Evolutionary conservation across 2,329 filamentous ascomycete species (phyloP), one percentile per base, ranked within the genome.

Genomic region (Mariannaea elegans): DNA sequence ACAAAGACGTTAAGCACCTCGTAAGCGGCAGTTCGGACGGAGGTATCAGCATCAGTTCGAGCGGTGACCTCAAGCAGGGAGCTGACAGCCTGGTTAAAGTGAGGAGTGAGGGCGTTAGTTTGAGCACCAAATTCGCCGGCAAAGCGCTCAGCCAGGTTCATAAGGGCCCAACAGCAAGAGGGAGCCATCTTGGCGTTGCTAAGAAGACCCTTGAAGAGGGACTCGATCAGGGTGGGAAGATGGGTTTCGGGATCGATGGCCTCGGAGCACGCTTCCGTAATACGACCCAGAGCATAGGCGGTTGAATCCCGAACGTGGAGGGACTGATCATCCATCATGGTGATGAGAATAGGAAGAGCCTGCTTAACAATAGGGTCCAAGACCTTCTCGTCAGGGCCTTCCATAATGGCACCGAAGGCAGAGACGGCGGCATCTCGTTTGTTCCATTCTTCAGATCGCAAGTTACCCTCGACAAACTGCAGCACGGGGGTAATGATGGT

Each of bases 101-200:
- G 93, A 63, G 90, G 88, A 2, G 94, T 97, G 48, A 99, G 83
- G 41, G 93, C 86, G 80, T 98, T 99, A 70, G 90, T 82, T 39
- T 82, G 71, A 61, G 89, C 90, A 48, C 92, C 92, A 56, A 89
- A 85, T 55, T 97, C 94, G 58, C 93, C 93, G 27, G 93, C 92
- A 75, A 98, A 99, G 62, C 94, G 90, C 75, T 99, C 95, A 10
- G 95, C 94, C 74, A 99, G 82, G 80, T 98, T 99, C 92, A 99
- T 98, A 67, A 99, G 81, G 29, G 95, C 94, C 95, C 96, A 97
- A 82, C 95, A 99, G 87, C 95, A 98, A 27, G 95, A 99, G 55
- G 93, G 89, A 29, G 94, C 95, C 89, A 99, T 99, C 86, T 97
- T 97, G 61, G 93, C 90, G 75, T 91, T 95, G 80, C 91, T 94